Base-by-base conservation (phyloP, 1,284 basidiomycete genomes). In the Meripilus lineatus region DNA sequence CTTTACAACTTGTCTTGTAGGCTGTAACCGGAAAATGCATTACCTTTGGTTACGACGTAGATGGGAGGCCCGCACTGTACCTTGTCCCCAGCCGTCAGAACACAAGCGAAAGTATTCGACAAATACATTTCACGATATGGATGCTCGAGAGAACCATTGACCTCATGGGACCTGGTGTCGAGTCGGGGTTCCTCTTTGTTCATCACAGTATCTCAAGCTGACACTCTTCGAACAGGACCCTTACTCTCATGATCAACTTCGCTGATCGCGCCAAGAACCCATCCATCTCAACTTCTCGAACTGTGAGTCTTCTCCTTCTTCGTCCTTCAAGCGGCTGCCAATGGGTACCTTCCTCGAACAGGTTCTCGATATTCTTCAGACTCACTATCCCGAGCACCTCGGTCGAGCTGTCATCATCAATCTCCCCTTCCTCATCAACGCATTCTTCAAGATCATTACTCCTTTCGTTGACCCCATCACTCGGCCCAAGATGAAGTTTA, bases 301-400 rank as follows among this genome's bases (percentile, higher is more conserved):
- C 77, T 40, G 72, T 67, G 34, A 20, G 55, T 52, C 36, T 26
- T 25, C 23, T 28, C 3, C 3, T 32, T 33, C 38, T 93, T 91
- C 57, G 87, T 34, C 38, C 20, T 11, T 23, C 3, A 35, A 7
- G 4, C 17, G 17, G 15, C 32, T 32, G 20, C 32, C 30, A 23
- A 32, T 8, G n/a, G n/a, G 13, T 34, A 28, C 11, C 4, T 35
- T 3, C 46, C 38, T 18, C 34, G 5, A 32, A 15, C 44, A 65
- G 35, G 76, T 89, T 11, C 71, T 91, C 30, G 69, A 76, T 61
- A 89, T 93, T 52, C 69, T 94, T 21, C 91, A 94, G 62, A 78
- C 84, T 49, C 92, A 95, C 61, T 95, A 96, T 58, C 90, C 91
- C 1, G 93, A 95, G 67, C 80, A 91, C n/a, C 79, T 97, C 26